phyloP scores from a whole-genome alignment of 78 protist genomes.

The Bodo saltans region DNA sequence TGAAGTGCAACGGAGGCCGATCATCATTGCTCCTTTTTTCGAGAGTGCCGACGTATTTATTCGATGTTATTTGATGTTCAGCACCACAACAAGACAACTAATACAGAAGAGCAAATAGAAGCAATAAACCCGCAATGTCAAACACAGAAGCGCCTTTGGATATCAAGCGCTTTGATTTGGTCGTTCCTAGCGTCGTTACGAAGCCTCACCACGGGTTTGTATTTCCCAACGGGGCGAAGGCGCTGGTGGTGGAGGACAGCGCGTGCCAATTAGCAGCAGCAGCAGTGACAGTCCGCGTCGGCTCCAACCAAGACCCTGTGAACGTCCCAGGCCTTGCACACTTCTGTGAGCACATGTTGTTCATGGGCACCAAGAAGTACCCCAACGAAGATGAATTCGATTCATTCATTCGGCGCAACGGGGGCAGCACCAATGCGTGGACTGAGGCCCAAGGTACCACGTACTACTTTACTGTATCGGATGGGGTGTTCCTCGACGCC shows the following conservation, averaged over 20 bases:
- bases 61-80: no score
- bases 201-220: background rate
- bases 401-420: slow-evolving; percentile 45
- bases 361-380: slow-evolving; percentile 64
- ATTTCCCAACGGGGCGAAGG: background rate
- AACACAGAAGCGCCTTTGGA: no score
- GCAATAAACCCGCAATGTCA: no score
- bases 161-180: no score
- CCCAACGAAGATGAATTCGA: slow-evolving; percentile 59
- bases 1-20: no score
- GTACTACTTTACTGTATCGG: slow-evolving; percentile 47
- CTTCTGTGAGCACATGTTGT: slow-evolving; percentile 77
- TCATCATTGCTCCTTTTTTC: no score
- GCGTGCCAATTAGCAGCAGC: background rate
- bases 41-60: no score
- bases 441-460: slow-evolving; percentile 46
- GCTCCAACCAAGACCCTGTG: background rate
- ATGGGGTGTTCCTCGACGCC: slow-evolving; percentile 26
- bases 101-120: no score
- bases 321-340: slow-evolving; percentile 65
- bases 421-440: slow-evolving; percentile 75
- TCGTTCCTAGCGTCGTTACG: background rate
- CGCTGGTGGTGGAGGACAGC: slow-evolving; percentile 9
- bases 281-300: background rate
- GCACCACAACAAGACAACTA: no score